Evolutionary conservation across 768 basidiomycete species (phyloP), one percentile per base, ranked within the genome.

Genomic region (Tricholoma flavovirens): DNA sequence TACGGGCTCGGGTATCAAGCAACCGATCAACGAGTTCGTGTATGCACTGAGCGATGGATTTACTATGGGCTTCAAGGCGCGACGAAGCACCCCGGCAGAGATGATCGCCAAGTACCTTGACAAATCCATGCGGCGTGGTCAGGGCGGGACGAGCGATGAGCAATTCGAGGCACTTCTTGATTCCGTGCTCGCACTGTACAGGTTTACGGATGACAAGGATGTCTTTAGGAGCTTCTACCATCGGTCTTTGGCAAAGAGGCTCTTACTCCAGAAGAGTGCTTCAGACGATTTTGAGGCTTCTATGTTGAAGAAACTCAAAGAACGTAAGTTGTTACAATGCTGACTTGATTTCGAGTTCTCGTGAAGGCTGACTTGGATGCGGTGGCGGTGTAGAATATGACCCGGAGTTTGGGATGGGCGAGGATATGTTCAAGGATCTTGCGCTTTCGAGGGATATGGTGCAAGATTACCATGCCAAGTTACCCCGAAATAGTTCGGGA

Each of bases 401-500:
- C 67, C 89, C 94, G 10, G 94, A 96, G 58, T 98, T 98, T 65
- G 90, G 88, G 7, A 89, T 88, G 74, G 93, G 93, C 50, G 91
- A 93, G 63, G 84, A 92, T 38, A 96, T 98, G 96, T 96, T 98
- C 75, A 93, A 86, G 58, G 94, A 96, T 65, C 74, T 96, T 3
- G 81, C 83, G 0, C 73, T 92, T 15, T 95, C 92, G 1, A 71
- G 83, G 51, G 92, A 95, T 55, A 66, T 83, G 19, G 82, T 92
- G 78, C 66, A 69, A 0, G 87, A 87, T 58, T 90, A 84, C 69
- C 79, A 84, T 56, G 64, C 71, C 24, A 77, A 80, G 61, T 62
- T 79, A 33, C 49, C 67, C 9, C 61, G 69, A 53, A 67, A 71
- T 24, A 76, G 67, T 55, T 56, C 71, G 0, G 76, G 74, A 5